phyloP scores from a whole-genome alignment of 2,329 filamentous ascomycete genomes.

The Cladosporium velox region DNA sequence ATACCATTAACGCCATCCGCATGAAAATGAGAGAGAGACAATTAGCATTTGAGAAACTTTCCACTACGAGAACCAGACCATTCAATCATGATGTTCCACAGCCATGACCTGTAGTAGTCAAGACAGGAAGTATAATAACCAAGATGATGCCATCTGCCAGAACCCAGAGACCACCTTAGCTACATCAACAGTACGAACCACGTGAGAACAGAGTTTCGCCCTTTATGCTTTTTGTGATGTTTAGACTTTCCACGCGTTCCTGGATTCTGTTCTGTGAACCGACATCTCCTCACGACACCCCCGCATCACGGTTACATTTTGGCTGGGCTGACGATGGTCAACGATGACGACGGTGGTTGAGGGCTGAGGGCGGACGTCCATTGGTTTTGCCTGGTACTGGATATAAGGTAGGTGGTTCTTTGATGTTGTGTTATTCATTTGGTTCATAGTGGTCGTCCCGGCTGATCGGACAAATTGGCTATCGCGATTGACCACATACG shows the following conservation, averaged over 20 bases:
- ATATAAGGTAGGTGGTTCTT: not conserved
- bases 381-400: not conserved
- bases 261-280: not conserved
- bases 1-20: constrained; percentile 6
- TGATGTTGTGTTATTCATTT: not conserved
- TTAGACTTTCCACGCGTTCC: not conserved
- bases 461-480: not conserved
- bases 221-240: too few species aligned
- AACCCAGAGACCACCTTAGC: too few species aligned
- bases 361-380: not conserved
- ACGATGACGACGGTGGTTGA: not conserved
- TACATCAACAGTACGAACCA: too few species aligned
- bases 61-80: too few species aligned
- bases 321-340: not conserved
- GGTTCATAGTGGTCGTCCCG: not conserved
- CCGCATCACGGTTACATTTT: not conserved
- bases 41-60: not conserved
- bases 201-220: too few species aligned
- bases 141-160: not conserved
- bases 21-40: not conserved
- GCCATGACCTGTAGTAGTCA: too few species aligned
- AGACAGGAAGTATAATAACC: not conserved
- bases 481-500: not conserved
- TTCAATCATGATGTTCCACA: too few species aligned
- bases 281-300: constrained; percentile 9